Conservation (phyloP, 2,329 filamentous ascomycete species). For the Sporothrix curviconia region DNA sequence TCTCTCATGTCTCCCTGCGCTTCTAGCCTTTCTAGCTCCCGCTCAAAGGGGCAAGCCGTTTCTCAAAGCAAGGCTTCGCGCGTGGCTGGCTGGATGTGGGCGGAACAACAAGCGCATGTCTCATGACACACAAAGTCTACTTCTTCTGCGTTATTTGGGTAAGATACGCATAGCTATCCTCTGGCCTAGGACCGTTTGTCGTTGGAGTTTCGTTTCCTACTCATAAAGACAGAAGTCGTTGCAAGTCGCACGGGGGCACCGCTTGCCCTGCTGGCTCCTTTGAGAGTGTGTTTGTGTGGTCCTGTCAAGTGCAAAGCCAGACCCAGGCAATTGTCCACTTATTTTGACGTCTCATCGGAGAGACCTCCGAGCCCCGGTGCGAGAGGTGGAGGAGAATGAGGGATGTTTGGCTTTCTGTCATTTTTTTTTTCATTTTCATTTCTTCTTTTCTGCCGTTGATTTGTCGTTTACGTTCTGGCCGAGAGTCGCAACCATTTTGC, state of each 20-base stretch:
- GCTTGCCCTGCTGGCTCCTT: no score
- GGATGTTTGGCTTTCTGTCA: not conserved
- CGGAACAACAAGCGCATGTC: conserved; percentile 7
- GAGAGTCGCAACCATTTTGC: no score
- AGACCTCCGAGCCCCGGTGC: no score
- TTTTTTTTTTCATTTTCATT: no score
- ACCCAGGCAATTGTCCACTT: not conserved
- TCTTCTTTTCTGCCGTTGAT: no score
- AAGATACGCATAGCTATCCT: no score
- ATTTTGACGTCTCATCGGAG: not conserved
- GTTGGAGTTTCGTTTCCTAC: no score
- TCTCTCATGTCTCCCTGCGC: no score
- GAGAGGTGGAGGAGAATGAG: not conserved
- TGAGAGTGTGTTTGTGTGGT: not conserved
- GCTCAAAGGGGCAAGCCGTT: not conserved
- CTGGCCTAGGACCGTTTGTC: no score
- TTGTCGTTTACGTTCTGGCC: no score
- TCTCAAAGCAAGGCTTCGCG: not conserved
- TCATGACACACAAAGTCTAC: not conserved
- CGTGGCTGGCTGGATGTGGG: conserved; percentile 6
- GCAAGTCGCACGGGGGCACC: no score
- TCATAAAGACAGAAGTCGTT: no score
- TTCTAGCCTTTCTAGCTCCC: not conserved
- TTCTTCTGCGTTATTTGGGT: not conserved
- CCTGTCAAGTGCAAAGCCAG: not conserved